These are phyloP conservation scores for Pythium chondricola DNA, from an alignment of 352 stramenopile species.

Conservation along the genomic window DNA sequence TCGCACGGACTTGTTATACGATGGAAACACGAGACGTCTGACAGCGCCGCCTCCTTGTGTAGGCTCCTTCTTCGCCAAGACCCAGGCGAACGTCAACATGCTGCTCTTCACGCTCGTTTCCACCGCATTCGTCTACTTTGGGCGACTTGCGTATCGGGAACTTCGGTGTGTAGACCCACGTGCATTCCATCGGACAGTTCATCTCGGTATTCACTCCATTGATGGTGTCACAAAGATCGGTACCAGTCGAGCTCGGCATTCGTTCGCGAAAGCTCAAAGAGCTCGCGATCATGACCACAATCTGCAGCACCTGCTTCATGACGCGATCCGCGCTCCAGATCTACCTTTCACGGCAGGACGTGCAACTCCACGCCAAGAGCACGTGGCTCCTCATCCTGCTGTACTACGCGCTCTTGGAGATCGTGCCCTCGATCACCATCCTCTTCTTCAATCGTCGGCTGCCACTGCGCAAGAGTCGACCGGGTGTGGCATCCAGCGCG, in stretches of 20 bases:
- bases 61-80: constrained; percentile 79
- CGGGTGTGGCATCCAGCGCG: constrained; percentile 14
- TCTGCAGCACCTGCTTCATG: constrained; percentile 84
- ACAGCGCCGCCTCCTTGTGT: background rate
- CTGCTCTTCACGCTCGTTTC: constrained; percentile 77
- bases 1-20: background rate
- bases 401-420: constrained; percentile 78
- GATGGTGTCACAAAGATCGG: constrained; percentile 43
- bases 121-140: constrained; percentile 67
- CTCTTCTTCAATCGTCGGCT: constrained; percentile 83
- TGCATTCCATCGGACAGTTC: too few relatives aligned
- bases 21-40: background rate
- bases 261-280: constrained; percentile 82
- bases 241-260: constrained; percentile 77
- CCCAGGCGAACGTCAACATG: constrained; percentile 78
- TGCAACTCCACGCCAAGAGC: constrained; percentile 65
- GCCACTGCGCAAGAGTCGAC: constrained; percentile 31
- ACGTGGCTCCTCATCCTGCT: constrained; percentile 79
- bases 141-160: constrained; percentile 74
- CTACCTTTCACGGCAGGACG: constrained; percentile 56
- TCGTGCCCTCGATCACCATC: constrained; percentile 67
- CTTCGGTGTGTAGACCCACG: constrained; percentile 31
- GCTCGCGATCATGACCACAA: constrained; percentile 68
- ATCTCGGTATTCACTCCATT: too few relatives aligned
- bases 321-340: constrained; percentile 63